Base-by-base conservation (phyloP, 331 rosid species). In the Rosa hybrid region DNA sequence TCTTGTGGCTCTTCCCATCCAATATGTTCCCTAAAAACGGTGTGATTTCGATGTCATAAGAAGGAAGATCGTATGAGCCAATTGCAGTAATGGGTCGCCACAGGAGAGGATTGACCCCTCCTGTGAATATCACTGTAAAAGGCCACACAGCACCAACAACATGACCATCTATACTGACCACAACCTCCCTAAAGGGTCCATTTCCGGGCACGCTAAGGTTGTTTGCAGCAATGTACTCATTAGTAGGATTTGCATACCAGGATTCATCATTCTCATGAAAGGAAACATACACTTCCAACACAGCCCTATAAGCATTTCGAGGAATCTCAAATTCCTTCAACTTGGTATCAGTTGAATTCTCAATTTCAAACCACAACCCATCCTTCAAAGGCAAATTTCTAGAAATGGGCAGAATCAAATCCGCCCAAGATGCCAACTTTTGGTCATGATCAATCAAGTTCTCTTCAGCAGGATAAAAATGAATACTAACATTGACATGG, bases 191-290 rank as follows among this genome's bases (percentile, higher is more conserved):
- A 80, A 94, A 94, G 12, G 97, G 87, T 3, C 98, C 98, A 77
- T 91, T 90, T 30, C 96, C 96, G 2, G 95, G 88, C 2, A 75
- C 56, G 14, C 89, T 89, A 16, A 89, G 88, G 60, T 91, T 92
- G 10, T 89, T 95, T 1, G 93, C 97, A 57, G 49, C 3, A 71
- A 89, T 75, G 82, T 91, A 92, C 14, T 90, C 96, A 63, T 92
- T 83, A 1, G 96, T 87, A 38, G 71, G 86, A 85, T 94, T 92
- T 1, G 81, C 13, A 72, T 91, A 95, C 98, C 98, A 95, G 79
- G 81, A 90, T 72, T 95, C 98, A 79, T 94, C 98, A 48, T 83
- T 92, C 85, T 95, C 98, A 80, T 95, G 98, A 81, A 91, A 95
- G 4, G 98, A 95, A 72, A 95, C 91, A 88, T 89, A 95, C 0